Percentiles rank a stretch among this genome's conserved stretches.
Conservation (phyloP, 371 early-diverging fungal species). For the Mucor circinelloides region DNA sequence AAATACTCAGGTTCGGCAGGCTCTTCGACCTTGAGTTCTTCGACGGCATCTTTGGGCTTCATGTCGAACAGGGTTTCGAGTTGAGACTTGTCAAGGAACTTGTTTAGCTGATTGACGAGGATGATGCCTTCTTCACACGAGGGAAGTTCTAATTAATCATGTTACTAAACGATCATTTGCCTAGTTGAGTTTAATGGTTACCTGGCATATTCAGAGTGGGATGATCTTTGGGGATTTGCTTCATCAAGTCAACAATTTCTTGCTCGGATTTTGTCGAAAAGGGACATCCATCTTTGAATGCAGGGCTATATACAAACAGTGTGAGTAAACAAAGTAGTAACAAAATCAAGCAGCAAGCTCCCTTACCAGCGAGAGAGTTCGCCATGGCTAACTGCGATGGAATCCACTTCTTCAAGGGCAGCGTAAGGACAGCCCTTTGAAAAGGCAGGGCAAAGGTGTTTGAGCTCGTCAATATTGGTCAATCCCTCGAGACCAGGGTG, state of each 20-base stretch:
- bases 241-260: conserved; percentile 35
- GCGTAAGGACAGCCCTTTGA: conserved; percentile 53
- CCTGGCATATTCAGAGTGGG: conserved; percentile 42
- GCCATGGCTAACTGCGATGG: conserved; percentile 33
- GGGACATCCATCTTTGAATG: conserved; percentile 53
- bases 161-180: not conserved
- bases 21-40: conserved; percentile 7
- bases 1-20: conserved; percentile 21
- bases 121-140: conserved; percentile 42
- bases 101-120: conserved; percentile 42
- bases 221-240: conserved; percentile 44
- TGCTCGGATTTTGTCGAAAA: conserved; percentile 44
- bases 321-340: not conserved
- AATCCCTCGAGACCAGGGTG: conserved; percentile 47
- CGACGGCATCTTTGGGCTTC: not conserved
- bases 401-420: conserved; percentile 34
- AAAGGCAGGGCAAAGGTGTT: conserved; percentile 53
- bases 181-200: not conserved
- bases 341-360: not conserved
- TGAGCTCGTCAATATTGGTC: conserved; percentile 37
- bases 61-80: conserved; percentile 20
- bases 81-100: conserved; percentile 32
- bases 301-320: conserved; percentile 33
- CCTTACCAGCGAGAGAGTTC: conserved; percentile 50
- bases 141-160: conserved; percentile 31